Percentiles rank a stretch among this genome's conserved stretches.
Evolutionary conservation across 108 stramenopile species (phyloP).

Genomic region (Nitzschia inconspicua): DNA sequence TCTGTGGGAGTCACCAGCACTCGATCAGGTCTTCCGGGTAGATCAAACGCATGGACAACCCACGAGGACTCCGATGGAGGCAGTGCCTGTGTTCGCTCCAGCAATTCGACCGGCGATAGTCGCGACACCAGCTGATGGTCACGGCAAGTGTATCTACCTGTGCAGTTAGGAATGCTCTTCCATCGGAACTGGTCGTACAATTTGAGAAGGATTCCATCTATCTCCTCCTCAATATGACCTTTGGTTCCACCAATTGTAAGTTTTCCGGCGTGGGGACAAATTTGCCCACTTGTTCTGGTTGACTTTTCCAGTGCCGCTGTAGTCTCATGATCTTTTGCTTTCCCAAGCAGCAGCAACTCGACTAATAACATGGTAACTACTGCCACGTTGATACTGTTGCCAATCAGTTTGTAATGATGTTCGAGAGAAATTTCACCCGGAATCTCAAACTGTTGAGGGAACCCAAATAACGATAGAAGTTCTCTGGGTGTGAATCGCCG

Average conservation of each 20-base stretch:
- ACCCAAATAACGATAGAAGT: slow-evolving; percentile 42
- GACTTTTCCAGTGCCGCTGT: too few species aligned
- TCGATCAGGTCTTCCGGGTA: slow-evolving; percentile 27
- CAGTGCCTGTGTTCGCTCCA: slow-evolving; percentile 11
- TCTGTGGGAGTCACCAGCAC: slow-evolving; percentile 41
- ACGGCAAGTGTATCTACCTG: slow-evolving; percentile 46
- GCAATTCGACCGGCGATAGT: slow-evolving; percentile 22
- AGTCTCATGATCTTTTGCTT: too few species aligned
- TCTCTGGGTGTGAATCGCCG: slow-evolving; percentile 43
- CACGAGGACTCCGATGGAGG: neutral
- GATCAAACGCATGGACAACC: slow-evolving; percentile 8
- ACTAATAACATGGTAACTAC: slow-evolving; percentile 26
- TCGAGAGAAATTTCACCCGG: slow-evolving; percentile 26
- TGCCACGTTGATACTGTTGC: slow-evolving; percentile 48
- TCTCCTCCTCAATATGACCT: slow-evolving; percentile 40
- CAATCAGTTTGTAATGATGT: slow-evolving; percentile 48
- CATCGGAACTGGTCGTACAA: slow-evolving; percentile 36
- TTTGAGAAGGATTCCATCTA: slow-evolving; percentile 25
- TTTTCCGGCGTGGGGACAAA: too few species aligned
- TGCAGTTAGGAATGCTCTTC: slow-evolving; percentile 53
- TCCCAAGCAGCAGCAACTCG: slow-evolving; percentile 19
- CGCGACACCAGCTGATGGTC: slow-evolving; percentile 33
- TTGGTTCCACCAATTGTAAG: slow-evolving; percentile 43
- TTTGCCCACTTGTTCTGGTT: too few species aligned
- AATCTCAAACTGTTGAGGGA: slow-evolving; percentile 34